These are phyloP conservation scores for Paspalum notatum DNA, from an alignment of 176 grass and related monocot genomes.

Conservation along the genomic window DNA sequence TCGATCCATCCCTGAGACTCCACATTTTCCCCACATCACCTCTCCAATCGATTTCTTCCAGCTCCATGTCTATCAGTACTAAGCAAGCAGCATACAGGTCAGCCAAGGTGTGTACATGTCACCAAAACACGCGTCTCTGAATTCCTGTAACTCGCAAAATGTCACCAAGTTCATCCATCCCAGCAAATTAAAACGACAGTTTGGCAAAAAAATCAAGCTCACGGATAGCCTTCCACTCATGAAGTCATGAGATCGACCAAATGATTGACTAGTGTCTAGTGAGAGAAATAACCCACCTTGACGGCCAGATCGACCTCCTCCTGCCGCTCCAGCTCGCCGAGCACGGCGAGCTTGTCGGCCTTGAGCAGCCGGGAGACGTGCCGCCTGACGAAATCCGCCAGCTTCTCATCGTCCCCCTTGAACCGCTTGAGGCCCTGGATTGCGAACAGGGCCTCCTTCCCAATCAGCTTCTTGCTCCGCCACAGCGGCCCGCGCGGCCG, in stretches of 20 bases:
- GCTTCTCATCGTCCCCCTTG: constrained; percentile 84
- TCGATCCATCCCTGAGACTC: not conserved
- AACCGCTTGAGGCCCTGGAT: constrained; percentile 92
- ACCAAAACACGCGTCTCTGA: not conserved
- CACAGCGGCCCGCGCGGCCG: constrained; percentile 90
- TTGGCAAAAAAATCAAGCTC: not conserved
- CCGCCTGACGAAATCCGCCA: constrained; percentile 60
- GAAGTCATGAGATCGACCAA: not conserved
- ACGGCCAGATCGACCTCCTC: constrained; percentile 81
- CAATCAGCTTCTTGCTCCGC: constrained; percentile 94
- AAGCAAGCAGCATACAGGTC: constrained; percentile 7
- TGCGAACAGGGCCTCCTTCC: constrained; percentile 89
- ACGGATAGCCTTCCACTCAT: not conserved
- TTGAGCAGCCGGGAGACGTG: constrained; percentile 82
- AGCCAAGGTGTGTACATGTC: not conserved
- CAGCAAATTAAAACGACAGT: not conserved
- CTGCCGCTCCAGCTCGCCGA: constrained; percentile 85
- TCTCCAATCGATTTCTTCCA: constrained; percentile 1
- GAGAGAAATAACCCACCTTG: constrained; percentile 45
- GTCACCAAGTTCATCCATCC: not conserved
- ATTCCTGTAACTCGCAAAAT: not conserved
- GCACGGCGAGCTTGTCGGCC: constrained; percentile 87
- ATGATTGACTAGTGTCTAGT: not conserved
- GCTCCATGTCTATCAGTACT: not conserved
- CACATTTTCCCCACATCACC: not conserved